Conservation (phyloP, 192 early-diverging fungal genomes). For the Rhizophagus clarus region DNA sequence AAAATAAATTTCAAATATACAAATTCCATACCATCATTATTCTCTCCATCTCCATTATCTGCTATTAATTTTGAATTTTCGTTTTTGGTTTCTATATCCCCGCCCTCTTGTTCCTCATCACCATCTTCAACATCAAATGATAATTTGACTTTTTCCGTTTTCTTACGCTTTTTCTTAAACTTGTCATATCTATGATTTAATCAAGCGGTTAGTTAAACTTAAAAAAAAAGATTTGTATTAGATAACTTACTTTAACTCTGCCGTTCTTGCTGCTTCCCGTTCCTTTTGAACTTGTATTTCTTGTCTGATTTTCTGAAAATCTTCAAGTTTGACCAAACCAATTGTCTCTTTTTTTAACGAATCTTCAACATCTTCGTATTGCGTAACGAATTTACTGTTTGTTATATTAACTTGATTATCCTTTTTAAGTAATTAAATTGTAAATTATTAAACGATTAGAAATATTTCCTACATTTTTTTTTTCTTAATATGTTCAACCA, state of each 20-base stretch:
- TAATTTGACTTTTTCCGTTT: constrained; percentile 62
- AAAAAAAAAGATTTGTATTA: background rate
- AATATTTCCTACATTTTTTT: constrained; percentile 16
- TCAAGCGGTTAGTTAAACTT: background rate
- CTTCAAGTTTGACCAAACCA: constrained; percentile 85
- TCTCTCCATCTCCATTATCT: constrained; percentile 33
- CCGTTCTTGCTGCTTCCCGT: constrained; percentile 69
- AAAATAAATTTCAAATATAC: background rate
- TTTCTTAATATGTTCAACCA: too few species aligned
- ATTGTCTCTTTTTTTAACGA: constrained; percentile 87
- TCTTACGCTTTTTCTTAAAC: constrained; percentile 66
- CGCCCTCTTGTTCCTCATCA: constrained; percentile 41
- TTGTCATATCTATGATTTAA: constrained; percentile 48
- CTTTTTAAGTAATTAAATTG: constrained; percentile 33
- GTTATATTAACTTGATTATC: constrained; percentile 70
- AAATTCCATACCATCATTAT: background rate
- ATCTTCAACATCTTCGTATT: constrained; percentile 76
- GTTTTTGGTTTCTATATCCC: constrained; percentile 19
- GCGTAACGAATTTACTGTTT: constrained; percentile 77
- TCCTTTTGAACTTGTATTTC: constrained; percentile 82
- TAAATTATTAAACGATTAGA: background rate
- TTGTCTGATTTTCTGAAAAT: constrained; percentile 85
- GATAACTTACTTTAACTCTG: constrained; percentile 30
- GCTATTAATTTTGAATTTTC: constrained; percentile 29
- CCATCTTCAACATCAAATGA: constrained; percentile 67